Evolutionary conservation across 1,284 basidiomycete genomes (phyloP).

Genomic region (Porogramme epimiltina): DNA sequence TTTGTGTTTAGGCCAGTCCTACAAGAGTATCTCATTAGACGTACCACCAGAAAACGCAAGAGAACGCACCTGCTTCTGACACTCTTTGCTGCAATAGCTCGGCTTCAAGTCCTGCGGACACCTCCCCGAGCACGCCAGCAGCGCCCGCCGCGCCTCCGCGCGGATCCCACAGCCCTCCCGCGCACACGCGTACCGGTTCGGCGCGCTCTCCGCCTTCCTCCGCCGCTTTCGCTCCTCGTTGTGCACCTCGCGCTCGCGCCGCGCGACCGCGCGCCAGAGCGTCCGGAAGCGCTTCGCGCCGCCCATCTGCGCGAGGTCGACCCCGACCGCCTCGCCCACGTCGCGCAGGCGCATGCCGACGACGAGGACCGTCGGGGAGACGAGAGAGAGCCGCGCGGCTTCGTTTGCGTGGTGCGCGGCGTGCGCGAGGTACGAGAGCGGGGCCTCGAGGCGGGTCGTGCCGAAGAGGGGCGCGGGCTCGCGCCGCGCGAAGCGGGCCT

Average conservation of each 20-base stretch:
- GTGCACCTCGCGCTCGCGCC: not conserved
- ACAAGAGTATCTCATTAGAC: no score
- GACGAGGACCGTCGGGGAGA: no score
- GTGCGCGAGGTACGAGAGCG: not conserved
- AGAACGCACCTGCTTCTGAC: conserved; percentile 4
- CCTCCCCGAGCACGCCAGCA: conserved; percentile 2
- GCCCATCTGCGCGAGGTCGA: no score
- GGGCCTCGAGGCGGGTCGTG: not conserved
- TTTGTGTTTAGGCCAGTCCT: no score
- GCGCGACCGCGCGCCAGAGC: not conserved
- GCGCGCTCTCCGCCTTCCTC: not conserved
- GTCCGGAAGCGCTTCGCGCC: not conserved
- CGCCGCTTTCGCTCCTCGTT: not conserved
- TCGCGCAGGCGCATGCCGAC: no score
- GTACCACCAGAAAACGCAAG: no score
- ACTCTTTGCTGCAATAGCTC: conserved; percentile 8
- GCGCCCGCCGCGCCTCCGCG: not conserved
- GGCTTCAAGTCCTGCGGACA: conserved; percentile 10
- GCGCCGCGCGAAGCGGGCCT: not conserved
- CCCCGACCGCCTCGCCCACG: no score
- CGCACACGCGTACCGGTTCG: conserved; percentile 1
- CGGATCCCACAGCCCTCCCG: conserved; percentile 2
- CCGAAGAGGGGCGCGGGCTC: not conserved
- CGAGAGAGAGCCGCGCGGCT: no score
- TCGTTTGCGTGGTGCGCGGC: no score